Evolutionary conservation across 305 asterid species (phyloP).

Genomic region (Solanum hybrid): DNA sequence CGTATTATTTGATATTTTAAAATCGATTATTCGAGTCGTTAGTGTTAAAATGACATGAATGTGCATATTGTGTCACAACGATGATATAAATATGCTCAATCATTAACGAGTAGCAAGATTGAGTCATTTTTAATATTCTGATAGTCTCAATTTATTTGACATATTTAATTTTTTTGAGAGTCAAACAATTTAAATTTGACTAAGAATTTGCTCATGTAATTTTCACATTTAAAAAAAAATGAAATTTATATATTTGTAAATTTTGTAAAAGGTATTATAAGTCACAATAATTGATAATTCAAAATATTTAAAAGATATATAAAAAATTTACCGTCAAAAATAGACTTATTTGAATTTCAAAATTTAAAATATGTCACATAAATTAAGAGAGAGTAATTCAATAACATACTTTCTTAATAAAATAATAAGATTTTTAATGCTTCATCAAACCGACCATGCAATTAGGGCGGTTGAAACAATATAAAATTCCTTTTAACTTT

Average conservation of each 20-base stretch:
- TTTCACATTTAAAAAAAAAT: too few species aligned
- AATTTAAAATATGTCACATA: too few species aligned
- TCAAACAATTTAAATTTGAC: too few species aligned
- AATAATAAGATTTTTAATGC: neutral
- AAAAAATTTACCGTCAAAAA: fast-evolving
- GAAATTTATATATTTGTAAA: too few species aligned
- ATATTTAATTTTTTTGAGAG: fast-evolving
- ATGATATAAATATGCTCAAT: neutral
- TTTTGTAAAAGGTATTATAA: fast-evolving
- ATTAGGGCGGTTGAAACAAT: neutral
- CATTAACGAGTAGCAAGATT: neutral
- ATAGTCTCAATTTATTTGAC: too few species aligned
- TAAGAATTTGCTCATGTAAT: fast-evolving
- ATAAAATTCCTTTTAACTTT: neutral
- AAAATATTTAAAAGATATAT: too few species aligned
- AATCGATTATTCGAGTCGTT: neutral
- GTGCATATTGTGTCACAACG: neutral
- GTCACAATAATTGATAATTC: too few species aligned
- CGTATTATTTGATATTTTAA: neutral
- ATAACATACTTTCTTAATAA: neutral
- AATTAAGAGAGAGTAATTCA: neutral
- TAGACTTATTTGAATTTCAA: fast-evolving
- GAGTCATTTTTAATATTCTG: fast-evolving
- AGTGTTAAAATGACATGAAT: neutral
- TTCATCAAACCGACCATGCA: neutral